Base-by-base conservation (phyloP, 208 protist genomes). In the Leishmania martiniquensis region DNA sequence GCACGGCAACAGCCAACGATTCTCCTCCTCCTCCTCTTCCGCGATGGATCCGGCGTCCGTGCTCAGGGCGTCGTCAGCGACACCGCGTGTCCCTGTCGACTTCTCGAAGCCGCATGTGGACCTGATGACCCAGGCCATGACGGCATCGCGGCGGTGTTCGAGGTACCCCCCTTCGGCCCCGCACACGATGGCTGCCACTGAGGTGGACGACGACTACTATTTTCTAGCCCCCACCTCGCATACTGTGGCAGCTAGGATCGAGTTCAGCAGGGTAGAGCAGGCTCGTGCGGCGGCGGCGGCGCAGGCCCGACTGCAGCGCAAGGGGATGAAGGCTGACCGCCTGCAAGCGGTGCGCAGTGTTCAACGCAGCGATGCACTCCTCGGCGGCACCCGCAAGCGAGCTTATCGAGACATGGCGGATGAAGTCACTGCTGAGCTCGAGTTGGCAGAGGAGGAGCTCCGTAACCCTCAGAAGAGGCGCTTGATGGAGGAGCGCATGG, bases 401-500 rank as follows among this genome's bases (percentile, higher is more conserved):
- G 57, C 60, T 25, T 73, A 66, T 32, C 5, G 54, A 1, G 60
- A 47, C 20, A 51, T 37, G 4, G 75, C 79, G 6, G 83, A 67
- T 45, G 73, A 75, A 15, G n/a, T 76, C 20, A 9, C 55, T 4
- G 44, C 49, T 29, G 80, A 82, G 45, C 54, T 84, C 12, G 76
- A 75, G 4, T 17, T 49, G 44, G 62, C 70, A 20, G 80, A 84
- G 63, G 49, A 71, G 72, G 78, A 79, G 66, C 42, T 74, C 20
- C 44, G n/a, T 57, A 78, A 83, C 66, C 85, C 84, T 17, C 74
- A 71, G 52, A 71, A 60, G 57, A 85, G 88, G 4, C 65, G 49
- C 9, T 44, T 44, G 54, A 84, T 91, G 73, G 90, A 93, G 72
- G 90, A 92, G 47, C 51, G 82, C 32, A 77, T 97, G 76, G 87